These are phyloP conservation scores for Pseudonitzschia multiseries DNA, from an alignment of 108 stramenopile genomes.

Conservation along the genomic window DNA sequence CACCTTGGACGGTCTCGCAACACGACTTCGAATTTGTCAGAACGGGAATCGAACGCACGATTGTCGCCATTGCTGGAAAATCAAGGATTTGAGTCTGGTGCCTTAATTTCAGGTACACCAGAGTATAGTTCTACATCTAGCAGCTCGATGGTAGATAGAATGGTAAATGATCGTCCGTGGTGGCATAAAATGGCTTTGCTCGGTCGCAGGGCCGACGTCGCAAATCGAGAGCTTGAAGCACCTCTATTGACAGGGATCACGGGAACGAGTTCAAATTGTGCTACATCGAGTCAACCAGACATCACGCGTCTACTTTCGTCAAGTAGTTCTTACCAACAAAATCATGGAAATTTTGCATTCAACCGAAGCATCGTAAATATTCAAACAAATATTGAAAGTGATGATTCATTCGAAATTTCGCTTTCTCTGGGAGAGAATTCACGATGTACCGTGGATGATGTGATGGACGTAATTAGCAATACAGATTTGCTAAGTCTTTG, in stretches of 20 bases:
- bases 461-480: constrained; percentile 64
- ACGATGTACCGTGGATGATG: constrained; percentile 29
- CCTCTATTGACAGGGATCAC: constrained; percentile 3
- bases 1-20: neutral
- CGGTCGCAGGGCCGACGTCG: neutral
- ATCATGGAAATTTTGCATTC: constrained; percentile 7
- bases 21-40: neutral
- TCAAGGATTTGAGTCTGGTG: constrained; percentile 14
- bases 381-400: constrained; percentile 16
- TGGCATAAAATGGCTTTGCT: constrained; percentile 1
- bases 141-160: neutral
- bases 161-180: neutral
- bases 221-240: neutral
- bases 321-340: neutral
- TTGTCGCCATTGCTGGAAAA: constrained; percentile 23
- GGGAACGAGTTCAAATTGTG: neutral
- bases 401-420: constrained; percentile 39
- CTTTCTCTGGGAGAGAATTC: constrained; percentile 13
- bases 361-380: constrained; percentile 15
- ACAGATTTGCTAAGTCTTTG: constrained; percentile 58
- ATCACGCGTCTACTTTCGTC: constrained; percentile 5
- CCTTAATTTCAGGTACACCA: constrained; percentile 25
- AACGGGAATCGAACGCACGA: neutral
- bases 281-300: neutral
- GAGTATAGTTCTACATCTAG: neutral